A percentile compares a stretch with the other conserved stretches of the same genome.
Conservation (phyloP, 495 filamentous ascomycete species). For the Hypomontagnella submonticulosa region DNA sequence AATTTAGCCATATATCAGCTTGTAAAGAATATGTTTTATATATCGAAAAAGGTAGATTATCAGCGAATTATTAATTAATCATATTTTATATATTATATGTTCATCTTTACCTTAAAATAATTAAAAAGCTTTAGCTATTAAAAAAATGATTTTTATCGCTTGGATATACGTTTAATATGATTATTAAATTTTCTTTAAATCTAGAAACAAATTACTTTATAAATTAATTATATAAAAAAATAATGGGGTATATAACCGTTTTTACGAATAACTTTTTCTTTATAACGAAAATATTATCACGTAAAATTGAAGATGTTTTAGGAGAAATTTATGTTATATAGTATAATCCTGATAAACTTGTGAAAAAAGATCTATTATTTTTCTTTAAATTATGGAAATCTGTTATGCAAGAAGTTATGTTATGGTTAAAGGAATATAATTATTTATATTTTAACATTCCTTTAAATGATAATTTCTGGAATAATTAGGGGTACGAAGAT, state of each 20-base stretch:
- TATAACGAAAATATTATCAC: neutral
- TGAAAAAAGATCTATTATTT: neutral
- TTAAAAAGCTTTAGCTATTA: neutral
- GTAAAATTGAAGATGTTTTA: neutral
- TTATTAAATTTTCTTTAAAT: neutral
- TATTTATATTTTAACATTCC: slow-evolving; percentile 5
- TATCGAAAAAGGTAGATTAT: neutral
- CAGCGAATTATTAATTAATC: neutral
- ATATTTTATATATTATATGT: neutral
- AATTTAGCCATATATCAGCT: too few species aligned
- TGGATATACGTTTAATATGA: neutral
- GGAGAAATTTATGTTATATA: neutral
- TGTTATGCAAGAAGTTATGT: neutral
- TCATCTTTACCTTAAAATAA: neutral
- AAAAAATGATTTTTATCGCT: slow-evolving; percentile 1
- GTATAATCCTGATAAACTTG: neutral
- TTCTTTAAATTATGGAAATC: neutral
- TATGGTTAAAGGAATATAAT: slow-evolving; percentile 3
- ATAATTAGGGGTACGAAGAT: neutral
- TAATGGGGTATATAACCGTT: neutral
- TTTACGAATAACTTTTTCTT: neutral
- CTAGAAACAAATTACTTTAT: too few species aligned
- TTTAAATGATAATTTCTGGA: neutral
- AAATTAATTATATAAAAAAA: too few species aligned
- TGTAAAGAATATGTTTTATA: too few species aligned